Percentiles rank a stretch among this genome's conserved stretches.
Conservation (phyloP, 805 yeast genomes). For the Hanseniaspora hatyaiensis region DNA sequence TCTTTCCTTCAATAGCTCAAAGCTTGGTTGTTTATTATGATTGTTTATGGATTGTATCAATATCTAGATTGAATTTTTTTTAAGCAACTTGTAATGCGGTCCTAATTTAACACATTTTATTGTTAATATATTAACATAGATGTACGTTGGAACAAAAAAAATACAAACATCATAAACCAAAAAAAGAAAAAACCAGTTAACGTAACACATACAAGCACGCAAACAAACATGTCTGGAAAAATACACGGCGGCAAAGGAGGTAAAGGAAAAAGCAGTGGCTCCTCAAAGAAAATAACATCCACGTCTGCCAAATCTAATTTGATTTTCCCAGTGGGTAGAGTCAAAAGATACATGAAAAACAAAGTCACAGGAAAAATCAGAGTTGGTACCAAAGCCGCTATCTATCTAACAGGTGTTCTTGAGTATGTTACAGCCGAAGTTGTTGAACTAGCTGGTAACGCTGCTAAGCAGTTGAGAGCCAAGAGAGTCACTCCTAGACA, state of each 20-base stretch:
- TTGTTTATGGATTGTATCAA: too few relatives aligned
- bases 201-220: too few relatives aligned
- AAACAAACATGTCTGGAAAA: constrained; percentile 98
- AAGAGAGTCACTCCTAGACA: constrained; percentile 98
- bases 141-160: background rate
- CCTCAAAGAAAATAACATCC: constrained; percentile 55
- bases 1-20: too few relatives aligned
- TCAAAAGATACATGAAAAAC: constrained; percentile 86
- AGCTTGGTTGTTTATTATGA: too few relatives aligned
- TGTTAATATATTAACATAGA: background rate
- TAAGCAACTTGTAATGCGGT: background rate
- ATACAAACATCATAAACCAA: background rate
- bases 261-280: constrained; percentile 45
- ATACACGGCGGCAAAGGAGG: constrained; percentile 96
- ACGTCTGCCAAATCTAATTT: constrained; percentile 91
- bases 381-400: constrained; percentile 91
- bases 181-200: constrained; percentile 16
- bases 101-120: too few relatives aligned
- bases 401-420: constrained; percentile 86
- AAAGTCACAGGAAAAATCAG: constrained; percentile 77
- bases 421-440: constrained; percentile 96
- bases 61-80: too few relatives aligned
- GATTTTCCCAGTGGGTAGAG: constrained; percentile 98
- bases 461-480: constrained; percentile 89
- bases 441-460: constrained; percentile 94